A percentile compares a stretch with the other conserved stretches of the same genome.
phyloP scores from a whole-genome alignment of 192 early-diverging fungal genomes.

The Endogone sp. region DNA sequence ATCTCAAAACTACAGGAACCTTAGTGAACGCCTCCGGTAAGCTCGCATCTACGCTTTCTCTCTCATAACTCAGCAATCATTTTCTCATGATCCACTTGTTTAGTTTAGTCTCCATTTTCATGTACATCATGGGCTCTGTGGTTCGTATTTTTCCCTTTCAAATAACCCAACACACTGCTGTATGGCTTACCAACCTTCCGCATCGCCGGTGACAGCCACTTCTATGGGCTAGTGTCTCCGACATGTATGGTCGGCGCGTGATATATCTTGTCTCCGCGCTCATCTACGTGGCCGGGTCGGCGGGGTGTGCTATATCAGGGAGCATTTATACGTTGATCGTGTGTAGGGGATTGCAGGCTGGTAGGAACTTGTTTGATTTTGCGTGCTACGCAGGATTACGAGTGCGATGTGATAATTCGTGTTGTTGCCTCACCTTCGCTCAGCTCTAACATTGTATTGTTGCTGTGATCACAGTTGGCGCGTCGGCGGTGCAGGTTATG shows the following conservation, averaged over 20 bases:
- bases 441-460: background rate
- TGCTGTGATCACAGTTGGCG: background rate
- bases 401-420: too few relatives aligned
- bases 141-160: background rate
- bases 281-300: conserved; percentile 22
- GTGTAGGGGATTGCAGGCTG: conserved; percentile 20
- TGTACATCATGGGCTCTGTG: background rate
- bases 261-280: conserved; percentile 22
- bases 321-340: conserved; percentile 17
- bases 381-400: background rate
- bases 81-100: background rate
- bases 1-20: conserved; percentile 18
- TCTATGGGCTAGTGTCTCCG: conserved; percentile 30
- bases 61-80: background rate
- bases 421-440: background rate
- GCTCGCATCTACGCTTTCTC: background rate
- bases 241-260: conserved; percentile 22
- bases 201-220: conserved; percentile 20
- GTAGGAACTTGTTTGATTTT: conserved; percentile 1
- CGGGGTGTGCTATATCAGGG: conserved; percentile 24
- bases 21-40: conserved; percentile 25
- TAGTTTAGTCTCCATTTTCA: background rate
- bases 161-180: background rate
- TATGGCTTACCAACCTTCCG: background rate
- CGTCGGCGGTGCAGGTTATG: background rate